Evolutionary conservation across 441 rosid species (phyloP).

Genomic region (Jatropha podagrica): DNA sequence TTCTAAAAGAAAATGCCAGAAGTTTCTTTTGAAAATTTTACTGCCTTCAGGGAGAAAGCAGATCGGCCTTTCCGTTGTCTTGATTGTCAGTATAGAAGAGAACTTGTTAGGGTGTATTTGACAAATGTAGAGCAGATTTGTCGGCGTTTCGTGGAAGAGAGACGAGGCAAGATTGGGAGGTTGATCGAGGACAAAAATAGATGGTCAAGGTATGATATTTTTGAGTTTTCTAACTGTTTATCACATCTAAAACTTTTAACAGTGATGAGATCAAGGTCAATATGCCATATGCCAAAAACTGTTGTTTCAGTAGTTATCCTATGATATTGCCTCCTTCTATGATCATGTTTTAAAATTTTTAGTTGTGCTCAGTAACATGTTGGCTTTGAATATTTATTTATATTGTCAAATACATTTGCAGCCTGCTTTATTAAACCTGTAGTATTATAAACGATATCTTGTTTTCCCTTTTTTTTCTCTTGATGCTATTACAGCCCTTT

Average conservation of each 20-base stretch:
- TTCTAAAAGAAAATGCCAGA: neutral
- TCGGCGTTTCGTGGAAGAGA: conserved; percentile 92
- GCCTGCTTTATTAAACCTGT: conserved; percentile 1
- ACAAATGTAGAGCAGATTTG: conserved; percentile 84
- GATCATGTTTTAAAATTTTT: neutral
- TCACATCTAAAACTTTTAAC: neutral
- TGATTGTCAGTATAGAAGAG: conserved; percentile 86
- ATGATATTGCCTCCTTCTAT: neutral
- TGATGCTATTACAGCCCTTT: neutral
- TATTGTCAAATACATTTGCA: neutral
- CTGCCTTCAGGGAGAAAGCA: conserved; percentile 71
- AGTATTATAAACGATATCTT: neutral
- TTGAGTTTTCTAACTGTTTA: neutral
- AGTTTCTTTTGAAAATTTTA: conserved; percentile 8
- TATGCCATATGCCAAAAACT: neutral
- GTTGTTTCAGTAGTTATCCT: neutral
- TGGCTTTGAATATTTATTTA: neutral
- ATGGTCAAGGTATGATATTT: conserved; percentile 78
- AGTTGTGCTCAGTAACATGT: neutral
- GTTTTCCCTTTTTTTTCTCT: neutral
- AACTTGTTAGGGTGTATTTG: conserved; percentile 94
- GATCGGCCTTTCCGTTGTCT: conserved; percentile 98
- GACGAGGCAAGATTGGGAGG: conserved; percentile 68
- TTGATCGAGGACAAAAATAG: conserved; percentile 83
- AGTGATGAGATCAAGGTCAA: too few relatives aligned